A percentile compares a stretch with the other conserved stretches of the same genome.
These are phyloP conservation scores for Hortiboletus campestris DNA, from an alignment of 768 basidiomycete species.

Conservation along the genomic window DNA sequence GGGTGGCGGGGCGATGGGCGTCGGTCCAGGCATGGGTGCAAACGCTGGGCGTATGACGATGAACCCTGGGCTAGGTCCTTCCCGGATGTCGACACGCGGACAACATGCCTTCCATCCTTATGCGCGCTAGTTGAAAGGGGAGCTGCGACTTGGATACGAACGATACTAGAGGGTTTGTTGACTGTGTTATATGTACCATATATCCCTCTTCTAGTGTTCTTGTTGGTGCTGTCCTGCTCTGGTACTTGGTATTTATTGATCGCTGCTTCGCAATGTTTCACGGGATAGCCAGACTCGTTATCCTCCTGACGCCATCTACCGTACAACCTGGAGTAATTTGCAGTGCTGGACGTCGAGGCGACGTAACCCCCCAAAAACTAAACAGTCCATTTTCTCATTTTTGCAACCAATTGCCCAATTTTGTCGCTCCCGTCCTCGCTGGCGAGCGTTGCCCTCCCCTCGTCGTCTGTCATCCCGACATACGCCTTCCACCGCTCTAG, in stretches of 20 bases:
- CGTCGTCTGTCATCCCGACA: slow-evolving; percentile 57
- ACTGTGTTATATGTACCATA: slow-evolving; percentile 27
- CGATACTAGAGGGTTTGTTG: background rate
- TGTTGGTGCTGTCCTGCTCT: slow-evolving; percentile 9
- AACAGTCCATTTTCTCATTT: slow-evolving; percentile 32
- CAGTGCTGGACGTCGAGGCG: background rate
- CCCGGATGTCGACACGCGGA: slow-evolving; percentile 48
- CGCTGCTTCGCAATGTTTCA: background rate
- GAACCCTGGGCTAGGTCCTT: slow-evolving; percentile 46
- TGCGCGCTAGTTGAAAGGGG: slow-evolving; percentile 39
- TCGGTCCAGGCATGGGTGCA: slow-evolving; percentile 27
- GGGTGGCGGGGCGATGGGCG: slow-evolving; percentile 39
- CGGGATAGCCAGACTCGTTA: background rate
- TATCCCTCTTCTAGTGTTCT: slow-evolving; percentile 26
- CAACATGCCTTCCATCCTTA: slow-evolving; percentile 69
- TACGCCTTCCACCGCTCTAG: slow-evolving; percentile 78
- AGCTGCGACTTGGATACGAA: background rate
- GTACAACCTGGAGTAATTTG: slow-evolving; percentile 6
- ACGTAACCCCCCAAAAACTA: background rate
- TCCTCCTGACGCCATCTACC: slow-evolving; percentile 2
- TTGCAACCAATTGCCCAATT: slow-evolving; percentile 23
- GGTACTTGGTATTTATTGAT: slow-evolving; percentile 13
- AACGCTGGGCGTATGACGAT: slow-evolving; percentile 41
- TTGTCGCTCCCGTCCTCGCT: slow-evolving; percentile 21
- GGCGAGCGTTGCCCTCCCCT: slow-evolving; percentile 24